Conservation (phyloP, 1,139 yeast species). For the Magnusiomyces suaveolens region DNA sequence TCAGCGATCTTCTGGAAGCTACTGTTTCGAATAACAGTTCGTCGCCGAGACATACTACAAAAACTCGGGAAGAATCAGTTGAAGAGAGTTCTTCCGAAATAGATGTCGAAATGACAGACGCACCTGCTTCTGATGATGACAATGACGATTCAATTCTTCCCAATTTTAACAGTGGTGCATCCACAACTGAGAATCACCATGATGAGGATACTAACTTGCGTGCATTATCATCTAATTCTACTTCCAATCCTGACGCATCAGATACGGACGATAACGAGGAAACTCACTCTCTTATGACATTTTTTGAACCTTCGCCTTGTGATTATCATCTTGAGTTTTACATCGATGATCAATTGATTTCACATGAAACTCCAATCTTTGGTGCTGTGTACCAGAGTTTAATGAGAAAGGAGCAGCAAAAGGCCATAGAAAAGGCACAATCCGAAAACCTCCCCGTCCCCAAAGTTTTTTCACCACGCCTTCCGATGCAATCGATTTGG, state of each 20-base stretch:
- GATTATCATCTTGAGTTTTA: constrained; percentile 49
- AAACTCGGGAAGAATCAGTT: not conserved
- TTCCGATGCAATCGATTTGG: constrained; percentile 45
- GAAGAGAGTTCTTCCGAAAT: not conserved
- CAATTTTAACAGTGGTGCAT: not conserved
- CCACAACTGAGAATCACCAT: not conserved
- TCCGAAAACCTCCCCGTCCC: not conserved
- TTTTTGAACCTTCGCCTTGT: not conserved
- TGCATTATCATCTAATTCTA: constrained; percentile 8
- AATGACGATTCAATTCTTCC: not conserved
- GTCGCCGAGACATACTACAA: not conserved
- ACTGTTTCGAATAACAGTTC: not conserved
- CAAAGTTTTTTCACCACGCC: not conserved
- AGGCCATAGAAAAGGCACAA: not conserved
- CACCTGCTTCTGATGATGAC: not conserved
- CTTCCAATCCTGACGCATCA: not conserved
- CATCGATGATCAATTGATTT: constrained; percentile 51
- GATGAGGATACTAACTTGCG: not conserved
- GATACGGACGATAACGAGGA: not conserved
- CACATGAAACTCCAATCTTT: constrained; percentile 64
- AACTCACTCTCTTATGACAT: not conserved
- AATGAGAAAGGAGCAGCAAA: constrained; percentile 29
- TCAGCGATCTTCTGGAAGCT: not conserved
- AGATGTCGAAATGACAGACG: not conserved
- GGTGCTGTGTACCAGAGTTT: constrained; percentile 62